Evolutionary conservation across 768 basidiomycete genomes (phyloP).

Genomic region (Lentinula edodes): DNA sequence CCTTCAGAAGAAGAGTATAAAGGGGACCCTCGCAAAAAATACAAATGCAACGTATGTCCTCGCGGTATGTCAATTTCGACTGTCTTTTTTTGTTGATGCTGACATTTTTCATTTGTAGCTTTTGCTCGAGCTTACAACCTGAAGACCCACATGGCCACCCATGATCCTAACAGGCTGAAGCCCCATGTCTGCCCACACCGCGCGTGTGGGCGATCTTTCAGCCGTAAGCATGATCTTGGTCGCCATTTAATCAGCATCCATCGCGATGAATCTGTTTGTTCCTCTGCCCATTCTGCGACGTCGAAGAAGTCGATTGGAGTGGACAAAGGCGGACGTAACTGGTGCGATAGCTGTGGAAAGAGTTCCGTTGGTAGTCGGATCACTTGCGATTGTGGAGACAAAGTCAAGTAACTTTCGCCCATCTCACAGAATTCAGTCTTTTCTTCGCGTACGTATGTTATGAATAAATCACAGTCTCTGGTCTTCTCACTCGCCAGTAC

Average conservation of each 20-base stretch:
- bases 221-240: slow-evolving; percentile 89
- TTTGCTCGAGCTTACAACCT: slow-evolving; percentile 93
- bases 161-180: slow-evolving; percentile 88
- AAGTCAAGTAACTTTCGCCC: slow-evolving; percentile 42
- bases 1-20: slow-evolving; percentile 40
- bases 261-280: slow-evolving; percentile 54
- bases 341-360: slow-evolving; percentile 76
- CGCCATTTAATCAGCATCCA: slow-evolving; percentile 87
- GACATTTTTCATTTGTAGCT: slow-evolving; percentile 35
- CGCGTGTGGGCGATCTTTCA: slow-evolving; percentile 86
- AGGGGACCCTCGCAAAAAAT: slow-evolving; percentile 71
- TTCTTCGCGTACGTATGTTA: slow-evolving; percentile 8
- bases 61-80: slow-evolving; percentile 42
- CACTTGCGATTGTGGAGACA: slow-evolving; percentile 56
- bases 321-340: slow-evolving; percentile 52
- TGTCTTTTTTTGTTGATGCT: background rate
- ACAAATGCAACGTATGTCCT: slow-evolving; percentile 70
- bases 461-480: slow-evolving; percentile 13
- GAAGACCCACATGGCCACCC: slow-evolving; percentile 93
- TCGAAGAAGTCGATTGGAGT: slow-evolving; percentile 61
- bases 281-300: slow-evolving; percentile 31
- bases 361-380: slow-evolving; percentile 51
- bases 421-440: slow-evolving; percentile 8
- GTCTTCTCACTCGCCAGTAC: background rate
- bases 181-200: slow-evolving; percentile 85